Evolutionary conservation across 2,329 filamentous ascomycete genomes (phyloP).

Genomic region (Aaosphaeria arxii): DNA sequence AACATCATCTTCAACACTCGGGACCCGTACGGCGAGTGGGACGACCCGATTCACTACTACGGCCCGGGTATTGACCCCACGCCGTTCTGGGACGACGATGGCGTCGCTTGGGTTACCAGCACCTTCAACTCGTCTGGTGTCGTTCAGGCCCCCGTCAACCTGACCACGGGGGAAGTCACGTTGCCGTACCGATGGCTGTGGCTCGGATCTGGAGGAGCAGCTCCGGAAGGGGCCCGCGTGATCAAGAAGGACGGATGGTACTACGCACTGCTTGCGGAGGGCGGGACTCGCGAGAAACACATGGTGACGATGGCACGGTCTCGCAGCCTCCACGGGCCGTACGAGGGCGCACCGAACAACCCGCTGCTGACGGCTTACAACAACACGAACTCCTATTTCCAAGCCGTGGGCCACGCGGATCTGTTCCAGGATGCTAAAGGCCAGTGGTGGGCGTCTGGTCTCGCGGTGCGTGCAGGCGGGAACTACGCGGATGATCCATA

Average conservation of each 20-base stretch:
- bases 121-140: conserved; percentile 46
- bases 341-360: conserved; percentile 28
- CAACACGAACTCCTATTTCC: conserved; percentile 32
- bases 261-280: conserved; percentile 23
- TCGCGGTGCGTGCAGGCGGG: conserved; percentile 19
- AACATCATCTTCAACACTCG: neutral
- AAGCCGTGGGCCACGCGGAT: conserved; percentile 27
- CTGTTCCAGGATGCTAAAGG: conserved; percentile 21
- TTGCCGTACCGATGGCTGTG: conserved; percentile 11
- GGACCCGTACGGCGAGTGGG: neutral
- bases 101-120: conserved; percentile 42
- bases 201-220: conserved; percentile 24
- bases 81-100: neutral
- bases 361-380: conserved; percentile 35
- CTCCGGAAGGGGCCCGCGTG: conserved; percentile 33
- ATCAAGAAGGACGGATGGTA: conserved; percentile 10
- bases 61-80: neutral
- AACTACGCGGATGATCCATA: neutral
- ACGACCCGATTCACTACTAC: neutral
- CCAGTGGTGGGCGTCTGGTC: conserved; percentile 22
- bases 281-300: conserved; percentile 32
- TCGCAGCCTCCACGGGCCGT: conserved; percentile 31
- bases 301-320: conserved; percentile 35
- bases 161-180: conserved; percentile 23
- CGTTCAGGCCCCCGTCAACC: conserved; percentile 49